Evolutionary conservation across 768 basidiomycete species (phyloP), one percentile per base, ranked within the genome.

Genomic region (Boletales sp.): DNA sequence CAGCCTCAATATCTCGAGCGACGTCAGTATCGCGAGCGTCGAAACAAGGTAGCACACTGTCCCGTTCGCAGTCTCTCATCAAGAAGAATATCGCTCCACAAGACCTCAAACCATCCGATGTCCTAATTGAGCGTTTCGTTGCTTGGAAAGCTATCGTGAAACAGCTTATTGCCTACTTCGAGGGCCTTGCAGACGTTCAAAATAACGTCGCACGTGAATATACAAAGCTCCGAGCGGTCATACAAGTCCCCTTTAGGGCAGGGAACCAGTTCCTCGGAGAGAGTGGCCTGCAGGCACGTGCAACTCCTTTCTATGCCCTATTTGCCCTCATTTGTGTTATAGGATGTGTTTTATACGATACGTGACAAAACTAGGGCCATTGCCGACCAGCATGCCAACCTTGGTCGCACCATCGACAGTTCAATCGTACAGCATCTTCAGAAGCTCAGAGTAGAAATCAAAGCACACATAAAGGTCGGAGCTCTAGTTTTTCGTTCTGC

Each of bases 181-280:
- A 63, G 28, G 62, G 62, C n/a, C 40, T 63, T 25, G 62, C 62
- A 28, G 94, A 97, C 66, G 95, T 97, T 52, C 88, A 99, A 73
- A 91, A 90, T 69, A 94, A 94, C 67, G 87, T 91, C 7, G 93
- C 94, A 12, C 83, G 83, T 54, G 95, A 98, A 70, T 79, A 97
- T 63, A 89, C 87, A 7, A 94, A 95, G 67, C 83, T 99, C 39
- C 89, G 90, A 10, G 92, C 86, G 2, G 91, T 98, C 53, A 95
- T 99, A 53, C 95, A 99, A 67, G 95, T 98, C 0, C 96, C 96
- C 0, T 98, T 99, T 74, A 76, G 87, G 33, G 81, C 90, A 3
- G 94, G 94, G 8, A 95, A 96, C 70, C 95, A 98, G 74, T 99
- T 99, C 65, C 76, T 99, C 5, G 96, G 96, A n/a, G 94, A 98